Evolutionary conservation across 2,329 filamentous ascomycete genomes (phyloP).

Genomic region (Neonectria coccinea): DNA sequence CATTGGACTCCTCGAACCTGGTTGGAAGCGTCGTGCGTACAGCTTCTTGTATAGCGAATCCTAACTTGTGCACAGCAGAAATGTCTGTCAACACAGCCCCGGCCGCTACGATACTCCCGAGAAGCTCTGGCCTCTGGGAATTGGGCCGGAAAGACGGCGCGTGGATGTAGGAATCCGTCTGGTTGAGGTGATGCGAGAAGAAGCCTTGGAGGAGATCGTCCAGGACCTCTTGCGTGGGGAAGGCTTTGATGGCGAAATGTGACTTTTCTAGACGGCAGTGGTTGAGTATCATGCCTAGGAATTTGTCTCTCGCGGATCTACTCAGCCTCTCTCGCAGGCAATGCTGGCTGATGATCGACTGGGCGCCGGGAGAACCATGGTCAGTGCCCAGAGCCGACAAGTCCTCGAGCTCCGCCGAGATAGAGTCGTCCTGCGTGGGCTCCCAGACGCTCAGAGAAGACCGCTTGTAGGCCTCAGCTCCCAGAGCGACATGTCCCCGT

Average conservation of each 20-base stretch:
- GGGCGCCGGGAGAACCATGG: conserved; percentile 19
- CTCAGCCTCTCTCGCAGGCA: conserved; percentile 20
- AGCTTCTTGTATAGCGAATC: conserved; percentile 29
- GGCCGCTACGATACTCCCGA: conserved; percentile 13
- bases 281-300: conserved; percentile 28
- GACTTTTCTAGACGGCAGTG: conserved; percentile 28
- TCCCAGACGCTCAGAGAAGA: conserved; percentile 30
- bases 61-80: conserved; percentile 24
- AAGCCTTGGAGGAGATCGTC: conserved; percentile 28
- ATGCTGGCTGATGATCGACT: conserved; percentile 10
- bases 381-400: conserved; percentile 27
- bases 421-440: conserved; percentile 25
- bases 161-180: conserved; percentile 28
- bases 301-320: conserved; percentile 25
- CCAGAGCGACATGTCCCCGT: conserved; percentile 24
- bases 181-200: conserved; percentile 28
- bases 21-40: conserved; percentile 22
- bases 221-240: conserved; percentile 26
- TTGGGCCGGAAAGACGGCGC: conserved; percentile 27
- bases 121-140: conserved; percentile 17
- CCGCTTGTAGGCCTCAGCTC: conserved; percentile 28
- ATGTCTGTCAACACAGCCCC: conserved; percentile 24
- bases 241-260: conserved; percentile 28
- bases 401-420: conserved; percentile 23
- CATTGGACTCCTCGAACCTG: conserved; percentile 26